These are phyloP conservation scores for Pestalotiopsis sp. DNA, from an alignment of 2,329 filamentous ascomycete genomes.

Conservation along the genomic window DNA sequence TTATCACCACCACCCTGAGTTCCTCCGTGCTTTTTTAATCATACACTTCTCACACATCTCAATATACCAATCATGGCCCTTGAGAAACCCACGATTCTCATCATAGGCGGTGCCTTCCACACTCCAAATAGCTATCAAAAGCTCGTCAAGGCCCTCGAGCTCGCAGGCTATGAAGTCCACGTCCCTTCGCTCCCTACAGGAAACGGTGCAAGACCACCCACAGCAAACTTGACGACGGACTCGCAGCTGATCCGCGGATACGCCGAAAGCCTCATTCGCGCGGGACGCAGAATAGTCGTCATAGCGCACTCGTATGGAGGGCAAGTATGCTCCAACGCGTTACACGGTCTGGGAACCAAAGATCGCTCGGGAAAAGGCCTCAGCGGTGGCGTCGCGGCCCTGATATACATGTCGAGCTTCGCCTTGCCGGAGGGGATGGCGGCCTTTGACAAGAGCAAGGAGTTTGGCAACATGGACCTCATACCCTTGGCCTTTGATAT, in stretches of 20 bases:
- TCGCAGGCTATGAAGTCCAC: constrained; percentile 18
- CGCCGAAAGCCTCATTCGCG: constrained; percentile 20
- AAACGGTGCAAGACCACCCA: constrained; percentile 24
- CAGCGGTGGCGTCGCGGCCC: constrained; percentile 22
- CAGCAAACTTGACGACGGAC: constrained; percentile 20
- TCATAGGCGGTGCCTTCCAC: constrained; percentile 20
- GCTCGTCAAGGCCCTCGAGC: constrained; percentile 11
- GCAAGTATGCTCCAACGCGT: constrained; percentile 26
- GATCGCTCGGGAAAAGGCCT: constrained; percentile 16
- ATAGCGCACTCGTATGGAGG: constrained; percentile 31
- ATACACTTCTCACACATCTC: too few species aligned
- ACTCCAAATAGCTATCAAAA: constrained; percentile 16
- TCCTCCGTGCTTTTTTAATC: too few species aligned
- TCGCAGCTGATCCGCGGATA: constrained; percentile 19
- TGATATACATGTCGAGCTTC: constrained; percentile 24
- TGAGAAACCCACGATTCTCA: constrained; percentile 12
- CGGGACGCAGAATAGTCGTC: constrained; percentile 19
- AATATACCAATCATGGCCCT: neutral
- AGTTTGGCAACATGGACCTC: constrained; percentile 15
- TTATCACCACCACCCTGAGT: too few species aligned
- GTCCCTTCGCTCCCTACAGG: constrained; percentile 16
- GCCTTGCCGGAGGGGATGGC: constrained; percentile 12
- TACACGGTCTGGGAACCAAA: constrained; percentile 19
- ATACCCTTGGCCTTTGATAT: constrained; percentile 15
- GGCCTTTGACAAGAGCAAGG: constrained; percentile 14